Percentiles rank a stretch among this genome's conserved stretches.
phyloP scores from a whole-genome alignment of 2,329 filamentous ascomycete species.

The Fusarium odoratissimum region DNA sequence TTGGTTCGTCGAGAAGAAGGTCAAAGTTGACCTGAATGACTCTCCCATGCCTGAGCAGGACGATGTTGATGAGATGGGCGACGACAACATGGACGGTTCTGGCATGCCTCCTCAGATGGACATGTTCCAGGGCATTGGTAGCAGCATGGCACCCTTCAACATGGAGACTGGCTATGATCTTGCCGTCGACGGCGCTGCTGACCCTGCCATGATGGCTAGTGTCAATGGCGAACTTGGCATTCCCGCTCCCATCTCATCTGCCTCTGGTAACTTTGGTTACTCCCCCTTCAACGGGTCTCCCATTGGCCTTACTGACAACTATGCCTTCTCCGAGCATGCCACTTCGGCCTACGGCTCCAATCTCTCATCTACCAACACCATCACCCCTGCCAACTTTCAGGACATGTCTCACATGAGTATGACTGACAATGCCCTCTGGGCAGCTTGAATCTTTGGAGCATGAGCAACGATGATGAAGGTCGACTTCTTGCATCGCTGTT shows the following conservation, averaged over 20 bases:
- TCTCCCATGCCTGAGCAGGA: slow-evolving; percentile 50
- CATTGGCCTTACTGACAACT: slow-evolving; percentile 39
- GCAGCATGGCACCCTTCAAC: slow-evolving; percentile 37
- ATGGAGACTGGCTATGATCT: slow-evolving; percentile 41
- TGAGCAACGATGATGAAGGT: slow-evolving; percentile 11
- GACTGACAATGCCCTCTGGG: slow-evolving; percentile 36
- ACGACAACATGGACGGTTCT: slow-evolving; percentile 35
- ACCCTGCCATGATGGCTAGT: slow-evolving; percentile 32
- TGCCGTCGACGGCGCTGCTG: slow-evolving; percentile 32
- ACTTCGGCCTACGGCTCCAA: slow-evolving; percentile 43
- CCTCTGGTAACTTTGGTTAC: slow-evolving; percentile 39
- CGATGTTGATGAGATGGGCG: slow-evolving; percentile 44
- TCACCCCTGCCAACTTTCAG: slow-evolving; percentile 44
- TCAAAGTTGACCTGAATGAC: slow-evolving; percentile 55
- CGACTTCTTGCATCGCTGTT: slow-evolving; percentile 25
- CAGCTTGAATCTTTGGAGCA: slow-evolving; percentile 16
- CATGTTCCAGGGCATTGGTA: slow-evolving; percentile 42
- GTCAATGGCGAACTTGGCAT: slow-evolving; percentile 36
- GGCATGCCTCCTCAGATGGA: slow-evolving; percentile 29
- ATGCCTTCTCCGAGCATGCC: slow-evolving; percentile 43
- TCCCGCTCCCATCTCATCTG: slow-evolving; percentile 42
- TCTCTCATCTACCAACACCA: slow-evolving; percentile 45
- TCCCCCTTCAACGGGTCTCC: slow-evolving; percentile 41
- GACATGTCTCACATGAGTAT: slow-evolving; percentile 42
- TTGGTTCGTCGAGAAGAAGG: slow-evolving; percentile 68